Percentiles rank a stretch among this genome's conserved stretches.
These are phyloP conservation scores for Sistotremastrum niveocremeum DNA, from an alignment of 768 basidiomycete genomes.

Conservation along the genomic window DNA sequence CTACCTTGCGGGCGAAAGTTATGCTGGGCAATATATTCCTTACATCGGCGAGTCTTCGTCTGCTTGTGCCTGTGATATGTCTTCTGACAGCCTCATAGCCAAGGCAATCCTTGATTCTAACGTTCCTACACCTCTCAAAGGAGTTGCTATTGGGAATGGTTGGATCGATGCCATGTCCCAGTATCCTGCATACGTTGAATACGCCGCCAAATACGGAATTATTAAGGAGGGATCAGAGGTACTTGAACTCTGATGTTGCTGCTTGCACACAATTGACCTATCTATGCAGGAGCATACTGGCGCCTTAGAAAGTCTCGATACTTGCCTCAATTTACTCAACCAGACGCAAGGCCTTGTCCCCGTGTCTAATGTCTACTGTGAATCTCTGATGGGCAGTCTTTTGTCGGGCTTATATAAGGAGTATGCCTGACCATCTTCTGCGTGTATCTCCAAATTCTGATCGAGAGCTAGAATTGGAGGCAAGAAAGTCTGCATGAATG, in stretches of 20 bases:
- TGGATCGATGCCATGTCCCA: conserved; percentile 90
- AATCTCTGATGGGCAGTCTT: conserved; percentile 1
- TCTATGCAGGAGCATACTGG: too few species aligned
- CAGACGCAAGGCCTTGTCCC: conserved; percentile 6
- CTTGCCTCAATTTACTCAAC: conserved; percentile 4
- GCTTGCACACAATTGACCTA: too few species aligned
- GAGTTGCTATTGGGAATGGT: conserved; percentile 90
- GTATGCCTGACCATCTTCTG: not conserved
- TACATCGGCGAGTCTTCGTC: conserved; percentile 57
- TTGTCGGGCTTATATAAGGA: not conserved
- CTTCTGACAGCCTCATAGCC: conserved; percentile 30
- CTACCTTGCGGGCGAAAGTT: conserved; percentile 92
- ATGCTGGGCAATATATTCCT: conserved; percentile 95
- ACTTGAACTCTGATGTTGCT: conserved; percentile 8
- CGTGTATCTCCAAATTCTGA: too few species aligned
- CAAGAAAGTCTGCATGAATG: conserved; percentile 69
- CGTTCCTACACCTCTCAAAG: conserved; percentile 51
- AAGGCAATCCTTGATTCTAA: conserved; percentile 56
- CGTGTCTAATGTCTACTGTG: conserved; percentile 3
- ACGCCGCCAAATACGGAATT: conserved; percentile 64
- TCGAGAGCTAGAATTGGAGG: conserved; percentile 44
- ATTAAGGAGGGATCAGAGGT: conserved; percentile 63
- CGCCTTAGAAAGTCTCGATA: not conserved
- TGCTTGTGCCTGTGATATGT: conserved; percentile 2
- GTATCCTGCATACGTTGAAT: conserved; percentile 85